Evolutionary conservation across 2,329 filamentous ascomycete species (phyloP), one percentile per base, ranked within the genome.

Genomic region (Septoria petroselini): DNA sequence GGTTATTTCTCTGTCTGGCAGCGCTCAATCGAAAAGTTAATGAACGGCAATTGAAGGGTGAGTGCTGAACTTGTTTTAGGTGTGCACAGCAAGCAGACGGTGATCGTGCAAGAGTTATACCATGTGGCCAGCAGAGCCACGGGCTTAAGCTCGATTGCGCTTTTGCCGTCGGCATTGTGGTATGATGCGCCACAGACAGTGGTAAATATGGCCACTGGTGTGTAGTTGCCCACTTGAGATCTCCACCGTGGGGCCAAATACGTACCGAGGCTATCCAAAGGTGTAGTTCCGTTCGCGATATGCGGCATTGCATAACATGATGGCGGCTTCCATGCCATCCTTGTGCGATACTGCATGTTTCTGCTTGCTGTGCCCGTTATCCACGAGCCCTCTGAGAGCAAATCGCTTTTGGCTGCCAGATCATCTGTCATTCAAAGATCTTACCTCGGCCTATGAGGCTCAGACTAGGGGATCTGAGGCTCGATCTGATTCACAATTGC

Each of bases 161-260:
- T 38, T 38, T 38, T 38, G 15, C 35, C 35, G 35, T 5, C 35
- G 35, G 35, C 35, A 38, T 18, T 38, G 21, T 18, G 5, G 35
- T 38, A 18, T 14, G 7, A 12, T 17, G 35, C 15, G 35, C 14
- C 35, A 38, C 35, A 18, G 17, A 9, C 12, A 9, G 15, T 38
- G 35, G 35, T 38, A 18, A 38, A 38, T 17, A 38, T 17, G 35
- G n/a, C n/a, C n/a, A n/a, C n/a, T n/a, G n/a, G 35, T 38, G 21
- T 38, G 11, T 15, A 21, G 17, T 11, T 38, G 35, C 35, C 17
- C 7, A 15, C n/a, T 35, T 35, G 4, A 17, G 17, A 14, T 14
- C 33, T 17, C 31, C 17, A 17, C 7, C 7, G 34, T 38, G 34
- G 34, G 17, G 34, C 14, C 4, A 18, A 12, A 19, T 33, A 33